Conservation (phyloP, 2,329 filamentous ascomycete species). For the Aspergillus fumigatiaffinis region DNA sequence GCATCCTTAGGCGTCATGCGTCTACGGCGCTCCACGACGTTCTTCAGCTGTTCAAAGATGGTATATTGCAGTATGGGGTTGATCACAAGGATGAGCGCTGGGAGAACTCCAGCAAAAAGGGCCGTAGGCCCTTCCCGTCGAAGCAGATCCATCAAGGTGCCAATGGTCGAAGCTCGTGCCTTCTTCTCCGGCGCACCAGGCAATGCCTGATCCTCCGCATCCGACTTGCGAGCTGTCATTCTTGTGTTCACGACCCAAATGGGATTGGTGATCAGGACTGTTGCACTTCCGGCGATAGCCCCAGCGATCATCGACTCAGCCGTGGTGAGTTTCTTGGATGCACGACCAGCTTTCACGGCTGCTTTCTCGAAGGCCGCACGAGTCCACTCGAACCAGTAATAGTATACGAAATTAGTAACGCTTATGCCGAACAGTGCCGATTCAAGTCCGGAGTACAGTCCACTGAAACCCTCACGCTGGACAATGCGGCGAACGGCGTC, state of each 20-base stretch:
- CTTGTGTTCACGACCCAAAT: constrained; percentile 99
- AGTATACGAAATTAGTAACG: constrained; percentile 99
- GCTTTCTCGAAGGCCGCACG: constrained; percentile 76
- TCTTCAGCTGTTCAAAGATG: constrained; percentile 97
- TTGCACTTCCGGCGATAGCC: constrained; percentile 87
- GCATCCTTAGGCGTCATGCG: constrained; percentile 80
- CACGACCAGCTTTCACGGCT: constrained; percentile 67
- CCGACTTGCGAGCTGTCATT: constrained; percentile 85
- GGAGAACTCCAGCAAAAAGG: constrained; percentile 87
- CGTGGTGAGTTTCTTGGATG: constrained; percentile 79
- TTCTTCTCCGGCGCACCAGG: constrained; percentile 44
- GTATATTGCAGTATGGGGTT: constrained; percentile 99
- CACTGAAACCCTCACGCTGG: constrained; percentile 81
- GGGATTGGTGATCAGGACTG: constrained; percentile 93
- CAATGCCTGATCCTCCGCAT: constrained; percentile 41
- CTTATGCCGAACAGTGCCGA: constrained; percentile 96
- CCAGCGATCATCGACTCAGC: constrained; percentile 93
- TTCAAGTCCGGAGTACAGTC: constrained; percentile 89
- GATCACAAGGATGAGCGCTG: constrained; percentile 88
- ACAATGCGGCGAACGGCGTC: constrained; percentile 82
- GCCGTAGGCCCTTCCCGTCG: constrained; percentile 78
- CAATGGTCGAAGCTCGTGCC: constrained; percentile 65
- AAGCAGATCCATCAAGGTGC: constrained; percentile 75
- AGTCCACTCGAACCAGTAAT: constrained; percentile 99
- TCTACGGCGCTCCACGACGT: constrained; percentile 70